phyloP scores from a whole-genome alignment of 805 yeast species.

The Teunomyces kruisii region DNA sequence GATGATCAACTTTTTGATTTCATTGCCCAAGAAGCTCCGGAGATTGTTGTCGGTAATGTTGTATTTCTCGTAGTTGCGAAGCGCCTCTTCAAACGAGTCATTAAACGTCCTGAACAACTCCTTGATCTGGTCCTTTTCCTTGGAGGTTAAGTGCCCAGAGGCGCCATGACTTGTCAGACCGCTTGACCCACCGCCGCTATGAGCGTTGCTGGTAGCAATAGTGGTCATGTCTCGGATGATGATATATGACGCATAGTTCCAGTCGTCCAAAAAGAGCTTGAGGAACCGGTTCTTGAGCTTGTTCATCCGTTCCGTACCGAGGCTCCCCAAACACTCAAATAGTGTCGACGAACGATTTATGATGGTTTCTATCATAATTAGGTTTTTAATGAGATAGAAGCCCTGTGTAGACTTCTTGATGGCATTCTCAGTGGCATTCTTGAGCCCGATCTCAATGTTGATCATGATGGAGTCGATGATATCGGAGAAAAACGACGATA shows the following conservation, averaged over 20 bases:
- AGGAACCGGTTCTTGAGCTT: conserved; percentile 71
- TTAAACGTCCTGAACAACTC: conserved; percentile 84
- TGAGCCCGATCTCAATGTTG: conserved; percentile 61
- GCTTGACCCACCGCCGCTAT: conserved; percentile 22
- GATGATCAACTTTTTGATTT: conserved; percentile 68
- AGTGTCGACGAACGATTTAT: conserved; percentile 57
- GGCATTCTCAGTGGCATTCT: conserved; percentile 24
- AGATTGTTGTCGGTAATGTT: conserved; percentile 66
- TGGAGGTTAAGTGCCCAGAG: conserved; percentile 41
- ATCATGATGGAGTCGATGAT: conserved; percentile 71
- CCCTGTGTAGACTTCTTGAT: conserved; percentile 57
- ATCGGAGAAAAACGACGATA: conserved; percentile 73
- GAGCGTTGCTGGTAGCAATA: conserved; percentile 51
- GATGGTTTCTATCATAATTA: conserved; percentile 72
- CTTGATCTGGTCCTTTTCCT: conserved; percentile 78
- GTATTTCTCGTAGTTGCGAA: conserved; percentile 62
- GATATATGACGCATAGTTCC: conserved; percentile 77
- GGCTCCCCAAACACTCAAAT: conserved; percentile 51
- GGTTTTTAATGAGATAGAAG: conserved; percentile 65
- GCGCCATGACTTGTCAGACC: conserved; percentile 11
- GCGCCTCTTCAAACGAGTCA: conserved; percentile 75
- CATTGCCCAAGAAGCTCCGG: conserved; percentile 62
- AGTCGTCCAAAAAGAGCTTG: conserved; percentile 67
- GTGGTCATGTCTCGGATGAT: conserved; percentile 76
- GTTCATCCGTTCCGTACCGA: conserved; percentile 63